Evolutionary conservation across 2,329 filamentous ascomycete species (phyloP), one percentile per base, ranked within the genome.

Genomic region (Hyphodiscus sp.): DNA sequence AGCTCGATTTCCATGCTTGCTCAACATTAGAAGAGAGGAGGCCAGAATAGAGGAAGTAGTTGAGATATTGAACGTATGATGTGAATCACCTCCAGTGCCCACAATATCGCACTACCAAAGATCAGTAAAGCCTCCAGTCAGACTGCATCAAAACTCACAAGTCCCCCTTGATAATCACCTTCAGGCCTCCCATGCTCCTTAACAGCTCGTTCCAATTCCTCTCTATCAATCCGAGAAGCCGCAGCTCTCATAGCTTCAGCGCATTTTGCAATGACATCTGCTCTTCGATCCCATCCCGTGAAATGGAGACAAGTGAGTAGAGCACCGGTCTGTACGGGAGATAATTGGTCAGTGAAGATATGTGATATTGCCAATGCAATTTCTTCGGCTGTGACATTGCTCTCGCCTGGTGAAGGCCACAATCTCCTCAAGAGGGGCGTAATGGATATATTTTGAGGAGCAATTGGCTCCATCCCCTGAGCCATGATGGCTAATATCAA

Each of bases 41-140:
- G 89, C 90, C 47, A 99, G 76, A 67, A 99, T 96, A 18, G 91
- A 96, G 2, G 94, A 83, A 7, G 94, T 96, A 4, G 94, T 99
- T 63, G 87, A 94, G 69, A 99, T 92, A 71, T 99, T 99, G 82
- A 96, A 99, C 33, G 94, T 99, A 71, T 95, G 90, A 77, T 97
- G 91, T 19, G 87, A 86, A 74, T 99, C 94, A 67, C 94, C 94
- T 61, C 94, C 94, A 8, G 94, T 99, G 62, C 94, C 94, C 54
- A 99, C 94, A 69, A 99, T 97, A 70, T 99, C 94, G 69, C 91
- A 84, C 76, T 83, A 51, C 49, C 13, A 45, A 48, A 20, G 30
- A 52, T 62, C 23, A 59, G 56, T 45, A 57, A 47, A 51, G 23
- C 15, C 33, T 19, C 23, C 4, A 26, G 7, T 10, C 20, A 48